Evolutionary conservation across 345 rosid genomes (phyloP).

Genomic region (Firmiana major): DNA sequence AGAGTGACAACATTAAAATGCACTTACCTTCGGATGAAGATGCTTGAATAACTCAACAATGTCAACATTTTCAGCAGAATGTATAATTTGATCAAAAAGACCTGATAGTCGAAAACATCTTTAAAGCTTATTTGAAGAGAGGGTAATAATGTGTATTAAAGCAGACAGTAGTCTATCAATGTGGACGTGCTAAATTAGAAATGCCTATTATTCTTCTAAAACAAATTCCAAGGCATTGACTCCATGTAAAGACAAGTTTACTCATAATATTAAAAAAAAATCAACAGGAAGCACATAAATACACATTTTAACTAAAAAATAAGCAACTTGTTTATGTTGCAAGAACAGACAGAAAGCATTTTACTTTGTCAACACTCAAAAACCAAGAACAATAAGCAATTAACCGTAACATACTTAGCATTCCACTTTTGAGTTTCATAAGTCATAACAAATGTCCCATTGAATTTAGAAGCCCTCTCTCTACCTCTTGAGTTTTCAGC

Average conservation of each 20-base stretch:
- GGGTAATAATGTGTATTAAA: neutral
- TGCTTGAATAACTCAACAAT: constrained; percentile 70
- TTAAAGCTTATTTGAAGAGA: neutral
- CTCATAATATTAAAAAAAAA: neutral
- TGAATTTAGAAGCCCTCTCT: neutral
- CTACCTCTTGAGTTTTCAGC: neutral
- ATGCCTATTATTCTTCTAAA: neutral
- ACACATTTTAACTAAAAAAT: neutral
- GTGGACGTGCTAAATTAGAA: neutral
- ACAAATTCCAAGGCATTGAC: neutral
- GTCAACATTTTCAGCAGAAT: constrained; percentile 76
- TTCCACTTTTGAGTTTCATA: neutral
- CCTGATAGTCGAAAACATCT: constrained; percentile 40
- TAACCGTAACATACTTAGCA: neutral
- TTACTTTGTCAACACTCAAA: neutral
- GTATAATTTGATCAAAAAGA: constrained; percentile 86
- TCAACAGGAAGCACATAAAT: neutral
- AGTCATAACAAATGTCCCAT: neutral
- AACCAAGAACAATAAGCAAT: neutral
- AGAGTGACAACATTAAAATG: constrained; percentile 9
- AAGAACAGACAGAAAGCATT: neutral
- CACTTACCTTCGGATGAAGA: constrained; percentile 80
- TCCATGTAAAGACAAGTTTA: neutral
- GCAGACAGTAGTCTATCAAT: neutral
- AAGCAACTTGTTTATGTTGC: neutral